Percentiles rank a stretch among this genome's conserved stretches.
Conservation (phyloP, 2,329 filamentous ascomycete genomes). For the Mariannaea elegans region DNA sequence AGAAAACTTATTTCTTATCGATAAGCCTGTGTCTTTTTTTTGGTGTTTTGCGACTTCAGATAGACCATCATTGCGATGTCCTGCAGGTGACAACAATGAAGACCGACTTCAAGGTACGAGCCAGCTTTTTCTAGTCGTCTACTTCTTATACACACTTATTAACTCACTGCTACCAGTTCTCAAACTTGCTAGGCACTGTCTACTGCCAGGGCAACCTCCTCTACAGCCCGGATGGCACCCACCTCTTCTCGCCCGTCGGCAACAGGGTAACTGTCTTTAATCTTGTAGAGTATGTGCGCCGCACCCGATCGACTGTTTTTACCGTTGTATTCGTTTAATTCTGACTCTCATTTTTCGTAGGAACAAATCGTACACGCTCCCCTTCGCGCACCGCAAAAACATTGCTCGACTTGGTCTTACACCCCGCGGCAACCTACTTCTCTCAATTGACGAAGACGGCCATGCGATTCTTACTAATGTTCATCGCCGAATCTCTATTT, state of each 20-base stretch:
- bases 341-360: constrained; percentile 57
- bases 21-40: constrained; percentile 48
- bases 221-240: constrained; percentile 95
- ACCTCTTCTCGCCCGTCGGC: constrained; percentile 93
- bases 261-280: constrained; percentile 97
- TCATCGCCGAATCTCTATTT: constrained; percentile 82
- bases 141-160: background rate
- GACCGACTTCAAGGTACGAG: constrained; percentile 92
- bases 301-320: background rate
- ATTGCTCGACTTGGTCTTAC: constrained; percentile 89
- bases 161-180: constrained; percentile 72
- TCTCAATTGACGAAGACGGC: constrained; percentile 94
- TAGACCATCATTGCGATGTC: constrained; percentile 49
- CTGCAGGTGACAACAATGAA: constrained; percentile 78
- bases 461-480: constrained; percentile 94
- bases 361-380: constrained; percentile 87
- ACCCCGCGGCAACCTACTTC: constrained; percentile 88
- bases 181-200: constrained; percentile 96
- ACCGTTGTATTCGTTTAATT: background rate
- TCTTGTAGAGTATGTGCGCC: constrained; percentile 79
- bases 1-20: constrained; percentile 46
- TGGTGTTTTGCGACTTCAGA: constrained; percentile 39
- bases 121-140: background rate
- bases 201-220: constrained; percentile 98
- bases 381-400: constrained; percentile 93